Evolutionary conservation across 441 rosid species (phyloP).

Genomic region (Adansonia rubrostipa): DNA sequence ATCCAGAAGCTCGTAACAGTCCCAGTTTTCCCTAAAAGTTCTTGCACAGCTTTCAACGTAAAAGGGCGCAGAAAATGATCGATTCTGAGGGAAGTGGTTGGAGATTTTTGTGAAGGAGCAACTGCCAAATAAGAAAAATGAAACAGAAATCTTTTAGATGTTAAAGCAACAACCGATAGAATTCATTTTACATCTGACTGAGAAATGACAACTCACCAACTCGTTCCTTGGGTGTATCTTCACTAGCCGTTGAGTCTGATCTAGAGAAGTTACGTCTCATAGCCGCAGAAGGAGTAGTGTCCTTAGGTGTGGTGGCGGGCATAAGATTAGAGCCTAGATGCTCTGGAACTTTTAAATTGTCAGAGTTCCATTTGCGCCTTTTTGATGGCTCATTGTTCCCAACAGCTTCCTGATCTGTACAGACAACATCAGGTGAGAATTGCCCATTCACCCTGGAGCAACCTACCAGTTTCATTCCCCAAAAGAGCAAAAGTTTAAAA

Average conservation of each 20-base stretch:
- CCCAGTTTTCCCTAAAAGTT: slow-evolving; percentile 89
- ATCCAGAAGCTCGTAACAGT: slow-evolving; percentile 84
- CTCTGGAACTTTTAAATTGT: slow-evolving; percentile 63
- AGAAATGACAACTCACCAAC: slow-evolving; percentile 61
- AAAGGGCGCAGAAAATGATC: slow-evolving; percentile 13
- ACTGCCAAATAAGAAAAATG: slow-evolving; percentile 50
- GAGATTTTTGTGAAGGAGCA: slow-evolving; percentile 78
- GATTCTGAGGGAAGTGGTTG: slow-evolving; percentile 46
- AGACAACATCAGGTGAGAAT: slow-evolving; percentile 19
- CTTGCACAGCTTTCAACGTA: slow-evolving; percentile 96
- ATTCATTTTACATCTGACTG: neutral
- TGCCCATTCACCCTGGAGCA: neutral
- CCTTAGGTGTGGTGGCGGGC: slow-evolving; percentile 64
- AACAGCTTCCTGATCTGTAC: slow-evolving; percentile 68
- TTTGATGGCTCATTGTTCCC: slow-evolving; percentile 72
- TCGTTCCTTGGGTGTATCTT: slow-evolving; percentile 79
- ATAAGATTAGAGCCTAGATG: slow-evolving; percentile 47
- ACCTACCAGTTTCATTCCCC: neutral
- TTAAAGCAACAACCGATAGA: neutral
- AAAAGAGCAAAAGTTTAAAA: neutral
- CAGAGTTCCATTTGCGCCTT: slow-evolving; percentile 91
- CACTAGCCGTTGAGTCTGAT: slow-evolving; percentile 66
- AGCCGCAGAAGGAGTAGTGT: slow-evolving; percentile 41
- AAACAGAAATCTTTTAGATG: slow-evolving; percentile 18
- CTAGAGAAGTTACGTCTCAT: slow-evolving; percentile 62